Conservation (phyloP, 2,329 filamentous ascomycete species). For the Microascus cirrosus region DNA sequence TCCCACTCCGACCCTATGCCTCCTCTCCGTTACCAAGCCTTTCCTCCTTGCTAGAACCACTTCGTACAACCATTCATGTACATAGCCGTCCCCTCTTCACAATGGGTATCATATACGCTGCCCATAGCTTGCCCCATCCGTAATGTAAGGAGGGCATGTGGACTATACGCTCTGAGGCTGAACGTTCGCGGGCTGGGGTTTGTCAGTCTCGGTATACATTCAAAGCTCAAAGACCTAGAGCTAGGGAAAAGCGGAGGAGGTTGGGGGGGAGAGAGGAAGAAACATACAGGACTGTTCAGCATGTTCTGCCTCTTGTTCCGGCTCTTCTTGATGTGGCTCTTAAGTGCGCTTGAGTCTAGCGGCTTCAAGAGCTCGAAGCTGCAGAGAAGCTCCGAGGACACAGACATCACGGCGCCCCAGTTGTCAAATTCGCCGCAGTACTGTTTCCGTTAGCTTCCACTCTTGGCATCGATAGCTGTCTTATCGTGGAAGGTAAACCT, state of each 20-base stretch:
- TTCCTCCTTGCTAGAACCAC: neutral
- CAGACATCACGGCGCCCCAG: conserved; percentile 98
- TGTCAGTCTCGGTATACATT: neutral
- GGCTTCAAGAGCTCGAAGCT: conserved; percentile 97
- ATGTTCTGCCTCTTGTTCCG: conserved; percentile 89
- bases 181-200: conserved; percentile 37
- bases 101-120: neutral
- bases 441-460: conserved; percentile 32
- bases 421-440: conserved; percentile 99
- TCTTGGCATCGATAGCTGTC: neutral
- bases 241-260: neutral
- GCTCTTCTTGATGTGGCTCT: conserved; percentile 98
- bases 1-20: neutral
- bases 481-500: conserved; percentile 25
- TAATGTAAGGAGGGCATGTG: neutral
- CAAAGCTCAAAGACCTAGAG: neutral
- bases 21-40: neutral
- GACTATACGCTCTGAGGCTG: conserved; percentile 43
- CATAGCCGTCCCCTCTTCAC: neutral
- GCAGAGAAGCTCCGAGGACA: conserved; percentile 84
- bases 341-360: conserved; percentile 87
- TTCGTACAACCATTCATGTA: neutral
- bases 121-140: neutral
- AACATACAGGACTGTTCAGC: conserved; percentile 87
- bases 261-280: neutral